Base-by-base conservation (phyloP, 2,329 filamentous ascomycete species). In the Neospermospora avenae region DNA sequence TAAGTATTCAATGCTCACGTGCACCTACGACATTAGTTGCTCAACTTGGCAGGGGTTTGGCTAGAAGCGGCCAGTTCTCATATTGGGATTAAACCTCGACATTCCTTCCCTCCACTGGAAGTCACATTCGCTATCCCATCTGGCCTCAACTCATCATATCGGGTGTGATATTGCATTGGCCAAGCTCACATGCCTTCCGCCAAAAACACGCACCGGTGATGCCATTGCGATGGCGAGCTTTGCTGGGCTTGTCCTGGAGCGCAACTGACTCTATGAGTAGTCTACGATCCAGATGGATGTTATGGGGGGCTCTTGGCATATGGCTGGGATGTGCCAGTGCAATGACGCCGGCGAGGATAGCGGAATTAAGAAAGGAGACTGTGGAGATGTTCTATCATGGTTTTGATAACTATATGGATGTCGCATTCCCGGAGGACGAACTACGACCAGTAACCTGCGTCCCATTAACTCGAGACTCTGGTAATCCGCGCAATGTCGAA, bases 371-470 rank as follows among this genome's bases (percentile, higher is more conserved):
- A 56, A 79, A 78, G 65, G 81, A 85, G 60, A 86, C 84, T 11
- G 82, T 86, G 60, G 82, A 90, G 68, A 91, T 98, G 82, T 98
- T 98, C 79, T 96, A 96, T 75, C 95, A 99, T 80, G 95, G 95
- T 62, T 98, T 87, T 78, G 87, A 93, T 76, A 96, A 93, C 75
- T 99, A 99, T 78, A 95, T 97, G 87, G 77, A 84, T 66, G 82
- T 96, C 75, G 95, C 93, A 60, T 99, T 97, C 71, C 95, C 95
- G 13, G 95, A 98, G 75, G 95, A 99, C 72, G 95, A 95, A 84
- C 80, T 99, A 59, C 89, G 91, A 48, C 95, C 95, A 8, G 78
- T 99, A 20, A 87, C 91, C 25, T 99, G 95, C 76, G 79, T 79
- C 16, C 91, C 95, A 5, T 80, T 98, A 69, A 91, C 90, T 42